Percentiles rank a stretch among this genome's conserved stretches.
Evolutionary conservation across 768 basidiomycete species (phyloP).

Genomic region (Tricholoma sp.): DNA sequence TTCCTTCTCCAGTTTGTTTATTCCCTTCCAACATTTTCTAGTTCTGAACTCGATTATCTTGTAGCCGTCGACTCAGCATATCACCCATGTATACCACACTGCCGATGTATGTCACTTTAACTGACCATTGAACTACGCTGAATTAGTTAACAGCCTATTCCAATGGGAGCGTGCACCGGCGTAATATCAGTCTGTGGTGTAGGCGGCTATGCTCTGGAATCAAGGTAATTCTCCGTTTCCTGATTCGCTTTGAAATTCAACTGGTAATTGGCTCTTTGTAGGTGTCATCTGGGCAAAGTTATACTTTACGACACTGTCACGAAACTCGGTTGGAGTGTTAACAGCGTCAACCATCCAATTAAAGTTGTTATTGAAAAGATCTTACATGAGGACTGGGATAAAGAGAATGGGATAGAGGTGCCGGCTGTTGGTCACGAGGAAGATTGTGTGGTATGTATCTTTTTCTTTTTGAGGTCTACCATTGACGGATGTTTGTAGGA

Average conservation of each 20-base stretch:
- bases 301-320: conserved; percentile 84
- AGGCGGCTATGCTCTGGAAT: conserved; percentile 81
- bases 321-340: conserved; percentile 74
- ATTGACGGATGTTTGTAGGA: conserved; percentile 37
- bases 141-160: conserved; percentile 54
- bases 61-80: conserved; percentile 65
- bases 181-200: conserved; percentile 46
- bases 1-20: conserved; percentile 72
- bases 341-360: conserved; percentile 68
- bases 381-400: conserved; percentile 31
- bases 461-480: neutral
- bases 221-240: conserved; percentile 30
- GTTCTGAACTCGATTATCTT: neutral
- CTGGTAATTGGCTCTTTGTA: conserved; percentile 9
- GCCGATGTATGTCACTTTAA: conserved; percentile 52
- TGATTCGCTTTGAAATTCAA: neutral
- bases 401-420: conserved; percentile 30
- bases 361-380: conserved; percentile 59
- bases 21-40: neutral
- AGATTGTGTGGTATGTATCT: conserved; percentile 56
- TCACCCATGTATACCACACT: conserved; percentile 89
- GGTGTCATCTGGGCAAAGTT: conserved; percentile 86
- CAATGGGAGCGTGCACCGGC: conserved; percentile 81
- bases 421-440: conserved; percentile 48
- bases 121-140: neutral